Conservation (phyloP, 1,284 basidiomycete genomes). For the Microbotryum lychnidis-dioicae region DNA sequence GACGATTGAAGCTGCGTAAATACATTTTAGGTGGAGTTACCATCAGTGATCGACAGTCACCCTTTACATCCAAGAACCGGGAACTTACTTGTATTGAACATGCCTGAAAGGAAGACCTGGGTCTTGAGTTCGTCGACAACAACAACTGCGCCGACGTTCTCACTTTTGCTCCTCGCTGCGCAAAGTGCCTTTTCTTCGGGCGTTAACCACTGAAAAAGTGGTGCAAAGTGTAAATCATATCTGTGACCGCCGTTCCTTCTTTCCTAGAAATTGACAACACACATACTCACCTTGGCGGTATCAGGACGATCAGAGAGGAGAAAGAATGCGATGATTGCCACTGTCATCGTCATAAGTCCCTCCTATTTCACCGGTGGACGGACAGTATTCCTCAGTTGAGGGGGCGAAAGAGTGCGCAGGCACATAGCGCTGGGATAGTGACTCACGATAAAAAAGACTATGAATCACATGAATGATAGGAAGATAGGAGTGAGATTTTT, state of each 20-base stretch:
- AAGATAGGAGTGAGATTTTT: no score
- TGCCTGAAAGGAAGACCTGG: conserved; percentile 23
- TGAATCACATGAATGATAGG: conserved; percentile 1
- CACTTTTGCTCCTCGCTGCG: conserved; percentile 35
- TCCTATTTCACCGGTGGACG: conserved; percentile 19
- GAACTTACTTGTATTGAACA: conserved; percentile 28
- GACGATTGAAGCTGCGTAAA: conserved; percentile 21
- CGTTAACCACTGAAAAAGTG: no score
- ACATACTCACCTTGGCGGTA: conserved; percentile 31
- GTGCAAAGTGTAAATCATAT: no score
- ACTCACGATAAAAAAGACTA: conserved; percentile 29
- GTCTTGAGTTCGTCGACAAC: conserved; percentile 32
- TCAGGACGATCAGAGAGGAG: conserved; percentile 38
- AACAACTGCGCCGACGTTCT: conserved; percentile 35
- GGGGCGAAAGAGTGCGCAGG: neutral
- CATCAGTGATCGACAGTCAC: no score
- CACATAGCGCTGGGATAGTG: no score
- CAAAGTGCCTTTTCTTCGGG: conserved; percentile 15
- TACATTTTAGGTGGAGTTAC: no score
- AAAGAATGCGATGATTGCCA: conserved; percentile 38
- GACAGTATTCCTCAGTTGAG: no score
- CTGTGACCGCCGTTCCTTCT: no score
- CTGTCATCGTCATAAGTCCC: conserved; percentile 39
- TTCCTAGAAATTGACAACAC: no score
- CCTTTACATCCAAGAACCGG: no score